A percentile compares a stretch with the other conserved stretches of the same genome.
Evolutionary conservation across 768 basidiomycete species (phyloP).

Genomic region (Termitomyces sp.): DNA sequence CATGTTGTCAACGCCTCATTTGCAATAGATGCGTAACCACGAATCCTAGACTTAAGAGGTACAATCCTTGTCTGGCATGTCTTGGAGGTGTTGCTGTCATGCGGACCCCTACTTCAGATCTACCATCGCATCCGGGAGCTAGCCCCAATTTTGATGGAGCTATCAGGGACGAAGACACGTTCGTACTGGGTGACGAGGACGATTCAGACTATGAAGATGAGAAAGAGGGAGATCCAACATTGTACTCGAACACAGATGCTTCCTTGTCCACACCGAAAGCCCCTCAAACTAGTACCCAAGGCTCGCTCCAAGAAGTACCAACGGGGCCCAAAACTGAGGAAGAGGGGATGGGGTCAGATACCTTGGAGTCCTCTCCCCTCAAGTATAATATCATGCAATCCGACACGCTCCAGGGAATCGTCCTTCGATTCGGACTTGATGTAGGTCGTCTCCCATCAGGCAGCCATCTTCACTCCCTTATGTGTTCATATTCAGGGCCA

Average conservation of each 20-base stretch:
- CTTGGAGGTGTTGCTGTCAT: slow-evolving; percentile 54
- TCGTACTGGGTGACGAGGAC: slow-evolving; percentile 58
- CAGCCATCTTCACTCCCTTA: neutral
- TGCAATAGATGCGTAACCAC: slow-evolving; percentile 54
- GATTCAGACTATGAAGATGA: slow-evolving; percentile 38
- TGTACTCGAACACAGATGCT: neutral
- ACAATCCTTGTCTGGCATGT: slow-evolving; percentile 73
- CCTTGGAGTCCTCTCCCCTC: slow-evolving; percentile 16
- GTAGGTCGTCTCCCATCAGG: slow-evolving; percentile 38
- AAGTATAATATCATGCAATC: slow-evolving; percentile 54
- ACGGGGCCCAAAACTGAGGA: neutral
- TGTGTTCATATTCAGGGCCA: slow-evolving; percentile 38
- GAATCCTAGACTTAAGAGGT: slow-evolving; percentile 65
- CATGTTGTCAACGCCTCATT: slow-evolving; percentile 66
- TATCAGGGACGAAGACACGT: slow-evolving; percentile 59
- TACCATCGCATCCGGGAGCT: neutral
- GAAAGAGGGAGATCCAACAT: slow-evolving; percentile 8
- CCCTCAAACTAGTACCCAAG: neutral
- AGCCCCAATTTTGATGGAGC: slow-evolving; percentile 49
- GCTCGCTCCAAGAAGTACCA: neutral
- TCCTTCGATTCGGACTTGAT: slow-evolving; percentile 58
- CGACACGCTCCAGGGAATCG: slow-evolving; percentile 67
- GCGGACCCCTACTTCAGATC: slow-evolving; percentile 8
- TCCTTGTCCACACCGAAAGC: neutral
- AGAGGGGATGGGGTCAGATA: neutral